Evolutionary conservation across 495 filamentous ascomycete species (phyloP), one percentile per base, ranked within the genome.

Genomic region (Neurospora sp.): DNA sequence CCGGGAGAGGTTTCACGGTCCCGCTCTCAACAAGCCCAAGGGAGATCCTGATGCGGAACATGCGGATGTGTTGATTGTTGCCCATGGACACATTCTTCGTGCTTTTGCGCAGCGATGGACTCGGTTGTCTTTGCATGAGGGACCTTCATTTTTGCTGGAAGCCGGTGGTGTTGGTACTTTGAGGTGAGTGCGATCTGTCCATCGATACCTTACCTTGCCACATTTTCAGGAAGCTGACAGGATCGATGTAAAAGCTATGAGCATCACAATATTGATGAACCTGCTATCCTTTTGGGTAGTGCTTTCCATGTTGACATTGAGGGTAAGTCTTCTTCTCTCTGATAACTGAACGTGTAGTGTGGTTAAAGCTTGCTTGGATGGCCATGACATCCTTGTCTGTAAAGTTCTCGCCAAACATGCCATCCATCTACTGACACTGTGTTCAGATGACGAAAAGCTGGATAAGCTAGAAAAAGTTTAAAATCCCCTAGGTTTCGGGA

Each of bases 31-130:
- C 20, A 86, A 85, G 39, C 77, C 81, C 20, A 81, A 83, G 70
- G 84, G 85, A n/a, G 74, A 65, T 14, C 53, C 53, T 27, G 79
- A 81, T 31, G 70, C 80, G 31, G 73, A 70, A 0, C 77, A 74
- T 8, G 81, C 80, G n/a, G 86, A 88, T 71, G 88, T 92, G 35
- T 81, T 91, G 18, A 84, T 90, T 22, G 85, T 92, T 39, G 90
- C 92, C 5, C 94, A 98, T 76, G 94, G 94, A 0, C 94, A 97
- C 80, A 93, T 97, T 39, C 84, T 97, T 39, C 86, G 94, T 37
- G 93, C 93, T 0, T 97, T 98, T 81, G 92, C 93, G 6, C 94
- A 96, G 89, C 85, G 94, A 22, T 98, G 94, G 94, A 85, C 89
- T 0, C 86, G 87, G 0, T 90, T 91, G 79, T 85, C 89, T 22